These are phyloP conservation scores for Pseudopithomyces chartarum DNA, from an alignment of 2,329 filamentous ascomycete genomes.

Conservation along the genomic window DNA sequence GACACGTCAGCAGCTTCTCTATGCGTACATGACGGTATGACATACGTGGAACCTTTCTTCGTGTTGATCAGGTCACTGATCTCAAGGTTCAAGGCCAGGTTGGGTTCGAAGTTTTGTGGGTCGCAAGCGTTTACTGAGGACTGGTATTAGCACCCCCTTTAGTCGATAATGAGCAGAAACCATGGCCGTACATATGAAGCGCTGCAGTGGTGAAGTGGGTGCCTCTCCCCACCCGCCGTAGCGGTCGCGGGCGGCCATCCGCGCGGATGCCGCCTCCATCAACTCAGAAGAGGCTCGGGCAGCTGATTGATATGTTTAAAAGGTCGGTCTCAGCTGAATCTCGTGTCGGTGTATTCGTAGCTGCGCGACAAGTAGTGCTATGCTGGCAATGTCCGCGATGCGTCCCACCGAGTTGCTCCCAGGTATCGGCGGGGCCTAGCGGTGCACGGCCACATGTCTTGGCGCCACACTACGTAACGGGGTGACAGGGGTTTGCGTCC, in stretches of 20 bases:
- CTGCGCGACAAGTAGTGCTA: not conserved
- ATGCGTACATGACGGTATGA: slow-evolving; percentile 1
- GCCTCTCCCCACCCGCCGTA: slow-evolving; percentile 82
- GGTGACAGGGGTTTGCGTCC: not conserved
- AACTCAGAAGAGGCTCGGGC: slow-evolving; percentile 19
- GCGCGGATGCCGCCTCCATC: slow-evolving; percentile 93
- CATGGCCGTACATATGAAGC: slow-evolving; percentile 73
- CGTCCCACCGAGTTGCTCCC: not conserved
- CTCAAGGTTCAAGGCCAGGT: slow-evolving; percentile 94
- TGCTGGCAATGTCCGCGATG: not conserved
- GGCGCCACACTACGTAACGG: not conserved
- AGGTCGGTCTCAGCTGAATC: not conserved
- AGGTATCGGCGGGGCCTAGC: not conserved
- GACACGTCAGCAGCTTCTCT: slow-evolving; percentile 20
- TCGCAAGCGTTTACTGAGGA: slow-evolving; percentile 82
- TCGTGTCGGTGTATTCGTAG: not conserved
- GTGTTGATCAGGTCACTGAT: slow-evolving; percentile 95
- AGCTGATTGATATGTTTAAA: not conserved
- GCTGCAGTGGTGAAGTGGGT: slow-evolving; percentile 83
- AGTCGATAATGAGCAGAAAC: not conserved
- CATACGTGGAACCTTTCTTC: slow-evolving; percentile 88
- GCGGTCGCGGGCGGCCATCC: slow-evolving; percentile 93
- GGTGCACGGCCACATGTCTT: slow-evolving; percentile 1
- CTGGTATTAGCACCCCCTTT: slow-evolving; percentile 19
- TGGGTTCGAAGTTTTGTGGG: slow-evolving; percentile 96